Conservation (phyloP, 768 basidiomycete genomes). For the Boletus insuetus region DNA sequence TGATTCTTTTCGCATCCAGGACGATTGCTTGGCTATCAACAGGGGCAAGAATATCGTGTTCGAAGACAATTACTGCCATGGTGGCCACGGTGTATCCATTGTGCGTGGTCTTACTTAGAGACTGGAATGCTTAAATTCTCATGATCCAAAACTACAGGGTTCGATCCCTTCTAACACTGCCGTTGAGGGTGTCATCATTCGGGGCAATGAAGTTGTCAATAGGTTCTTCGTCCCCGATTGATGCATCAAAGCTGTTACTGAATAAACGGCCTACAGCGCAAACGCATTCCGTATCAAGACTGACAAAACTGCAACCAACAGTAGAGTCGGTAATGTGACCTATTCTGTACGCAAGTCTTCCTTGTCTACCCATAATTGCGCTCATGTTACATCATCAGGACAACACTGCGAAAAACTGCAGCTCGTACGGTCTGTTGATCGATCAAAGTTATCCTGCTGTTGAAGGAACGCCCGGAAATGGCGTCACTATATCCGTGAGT, state of each 20-base stretch:
- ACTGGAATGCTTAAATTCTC: not conserved
- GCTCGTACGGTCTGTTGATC: constrained; percentile 55
- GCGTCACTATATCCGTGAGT: constrained; percentile 56
- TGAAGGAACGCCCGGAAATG: constrained; percentile 53
- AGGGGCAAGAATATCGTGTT: constrained; percentile 44
- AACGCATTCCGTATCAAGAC: constrained; percentile 66
- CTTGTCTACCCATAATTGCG: not conserved
- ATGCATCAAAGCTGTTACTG: not conserved
- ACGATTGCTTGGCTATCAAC: constrained; percentile 63
- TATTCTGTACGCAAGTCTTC: constrained; percentile 39
- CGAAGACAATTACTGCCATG: constrained; percentile 49
- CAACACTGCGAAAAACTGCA: constrained; percentile 51
- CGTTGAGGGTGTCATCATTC: constrained; percentile 48
- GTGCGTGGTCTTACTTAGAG: constrained; percentile 13
- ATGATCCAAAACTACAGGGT: constrained; percentile 36
- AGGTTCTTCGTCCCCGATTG: constrained; percentile 34
- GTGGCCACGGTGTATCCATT: constrained; percentile 66
- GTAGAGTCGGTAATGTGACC: constrained; percentile 47
- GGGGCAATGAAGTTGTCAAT: constrained; percentile 52
- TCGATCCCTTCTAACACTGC: constrained; percentile 47
- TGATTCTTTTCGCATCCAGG: constrained; percentile 29
- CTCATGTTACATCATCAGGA: constrained; percentile 31
- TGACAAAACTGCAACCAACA: constrained; percentile 40
- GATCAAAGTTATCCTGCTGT: constrained; percentile 60
- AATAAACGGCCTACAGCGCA: constrained; percentile 30